These are phyloP conservation scores for Insectozyma bohioensis DNA, from an alignment of 1,139 yeast genomes.

Conservation along the genomic window DNA sequence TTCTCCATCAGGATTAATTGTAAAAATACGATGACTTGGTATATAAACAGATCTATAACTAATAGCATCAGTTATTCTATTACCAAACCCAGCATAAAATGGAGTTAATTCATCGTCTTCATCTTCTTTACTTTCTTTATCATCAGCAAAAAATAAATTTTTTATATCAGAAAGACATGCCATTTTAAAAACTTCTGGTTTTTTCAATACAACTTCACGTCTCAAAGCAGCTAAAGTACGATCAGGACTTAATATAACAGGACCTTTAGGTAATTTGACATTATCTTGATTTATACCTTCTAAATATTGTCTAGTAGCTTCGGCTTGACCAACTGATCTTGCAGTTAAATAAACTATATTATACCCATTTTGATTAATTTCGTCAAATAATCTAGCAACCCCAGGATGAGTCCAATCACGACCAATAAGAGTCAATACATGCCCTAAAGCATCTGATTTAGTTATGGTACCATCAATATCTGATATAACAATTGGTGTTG, in stretches of 20 bases:
- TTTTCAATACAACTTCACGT: constrained; percentile 88
- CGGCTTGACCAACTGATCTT: constrained; percentile 94
- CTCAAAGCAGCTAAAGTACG: constrained; percentile 92
- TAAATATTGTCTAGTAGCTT: constrained; percentile 82
- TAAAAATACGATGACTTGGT: constrained; percentile 91
- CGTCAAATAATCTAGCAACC: constrained; percentile 86
- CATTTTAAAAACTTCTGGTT: constrained; percentile 98
- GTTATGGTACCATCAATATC: constrained; percentile 99
- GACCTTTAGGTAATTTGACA: constrained; percentile 77
- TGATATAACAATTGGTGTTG: constrained; percentile 89
- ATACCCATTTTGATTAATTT: constrained; percentile 84
- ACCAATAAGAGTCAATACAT: constrained; percentile 89
- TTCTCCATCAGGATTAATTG: constrained; percentile 95
- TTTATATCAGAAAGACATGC: constrained; percentile 90
- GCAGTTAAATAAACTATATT: constrained; percentile 93
- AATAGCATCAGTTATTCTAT: constrained; percentile 93
- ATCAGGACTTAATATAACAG: constrained; percentile 94
- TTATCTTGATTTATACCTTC: constrained; percentile 73
- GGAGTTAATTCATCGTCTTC: constrained; percentile 56
- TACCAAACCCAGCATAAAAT: constrained; percentile 97
- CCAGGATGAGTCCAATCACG: constrained; percentile 99
- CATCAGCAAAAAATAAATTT: constrained; percentile 51
- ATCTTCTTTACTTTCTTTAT: constrained; percentile 12
- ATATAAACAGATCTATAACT: constrained; percentile 93
- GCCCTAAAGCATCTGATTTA: constrained; percentile 96